Conservation (phyloP, 495 filamentous ascomycete species). For the Penicillium cinerascens region DNA sequence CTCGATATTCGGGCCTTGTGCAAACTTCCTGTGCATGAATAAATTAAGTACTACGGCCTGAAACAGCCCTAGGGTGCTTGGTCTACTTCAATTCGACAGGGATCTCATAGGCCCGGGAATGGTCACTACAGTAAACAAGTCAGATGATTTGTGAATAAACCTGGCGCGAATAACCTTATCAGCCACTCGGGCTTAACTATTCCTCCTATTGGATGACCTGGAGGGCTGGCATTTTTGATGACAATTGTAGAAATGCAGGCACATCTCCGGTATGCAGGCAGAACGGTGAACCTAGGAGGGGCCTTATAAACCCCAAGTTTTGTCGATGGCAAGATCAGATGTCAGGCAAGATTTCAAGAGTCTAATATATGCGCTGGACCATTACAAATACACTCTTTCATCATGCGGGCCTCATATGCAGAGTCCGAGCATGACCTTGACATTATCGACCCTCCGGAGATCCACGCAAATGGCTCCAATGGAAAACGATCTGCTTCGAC, state of each 20-base stretch:
- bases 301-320: constrained; percentile 1
- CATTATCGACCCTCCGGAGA: neutral
- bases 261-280: constrained; percentile 15
- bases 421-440: neutral
- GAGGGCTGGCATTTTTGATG: constrained; percentile 16
- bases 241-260: constrained; percentile 14
- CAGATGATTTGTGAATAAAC: neutral
- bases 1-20: too few species aligned
- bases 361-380: neutral
- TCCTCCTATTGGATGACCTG: constrained; percentile 1
- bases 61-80: constrained; percentile 5
- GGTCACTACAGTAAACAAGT: too few species aligned
- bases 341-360: neutral
- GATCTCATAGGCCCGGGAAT: neutral
- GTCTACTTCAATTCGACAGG: constrained; percentile 3
- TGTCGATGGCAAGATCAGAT: neutral
- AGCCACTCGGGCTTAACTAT: neutral
- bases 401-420: constrained; percentile 1
- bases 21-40: neutral
- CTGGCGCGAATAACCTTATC: constrained; percentile 3
- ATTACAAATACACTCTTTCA: neutral
- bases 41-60: neutral
- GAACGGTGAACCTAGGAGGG: neutral
- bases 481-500: constrained; percentile 6
- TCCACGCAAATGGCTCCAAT: neutral